phyloP scores from a whole-genome alignment of 768 basidiomycete genomes.

The Agrocybe pediades region DNA sequence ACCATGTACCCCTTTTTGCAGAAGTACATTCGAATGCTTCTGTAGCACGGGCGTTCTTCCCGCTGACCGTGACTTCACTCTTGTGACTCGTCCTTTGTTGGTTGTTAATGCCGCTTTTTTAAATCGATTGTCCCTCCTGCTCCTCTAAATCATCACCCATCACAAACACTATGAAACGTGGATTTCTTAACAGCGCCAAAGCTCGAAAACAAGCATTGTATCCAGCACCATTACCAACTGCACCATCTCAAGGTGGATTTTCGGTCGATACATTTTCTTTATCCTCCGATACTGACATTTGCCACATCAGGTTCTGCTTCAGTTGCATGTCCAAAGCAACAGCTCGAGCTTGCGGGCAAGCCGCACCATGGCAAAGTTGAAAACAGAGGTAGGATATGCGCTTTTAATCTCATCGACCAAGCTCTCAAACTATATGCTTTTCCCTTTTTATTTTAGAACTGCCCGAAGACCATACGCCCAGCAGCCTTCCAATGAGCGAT shows the following conservation, averaged over 20 bases:
- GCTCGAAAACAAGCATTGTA: conserved; percentile 12
- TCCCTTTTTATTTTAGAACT: conserved; percentile 4
- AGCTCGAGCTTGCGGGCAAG: not conserved
- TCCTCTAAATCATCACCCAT: not conserved
- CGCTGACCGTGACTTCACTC: too few species aligned
- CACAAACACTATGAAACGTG: conserved; percentile 26
- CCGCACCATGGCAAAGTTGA: conserved; percentile 9
- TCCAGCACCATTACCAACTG: conserved; percentile 8
- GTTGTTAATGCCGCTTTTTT: too few species aligned
- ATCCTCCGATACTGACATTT: too few species aligned
- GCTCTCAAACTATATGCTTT: conserved; percentile 14
- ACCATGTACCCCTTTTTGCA: too few species aligned
- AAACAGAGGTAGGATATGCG: not conserved
- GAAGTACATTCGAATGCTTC: too few species aligned
- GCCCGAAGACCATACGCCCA: conserved; percentile 1
- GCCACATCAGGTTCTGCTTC: not conserved
- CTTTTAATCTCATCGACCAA: not conserved
- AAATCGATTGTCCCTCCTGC: too few species aligned
- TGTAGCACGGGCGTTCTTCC: too few species aligned
- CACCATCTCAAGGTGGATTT: not conserved
- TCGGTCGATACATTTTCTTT: not conserved
- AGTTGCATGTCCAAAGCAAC: not conserved
- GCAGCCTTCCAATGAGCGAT: not conserved
- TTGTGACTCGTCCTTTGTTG: too few species aligned
- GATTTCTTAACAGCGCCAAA: conserved; percentile 24